A percentile compares a stretch with the other conserved stretches of the same genome.
phyloP scores from a whole-genome alignment of 2,329 filamentous ascomycete species.

The Exophiala calicioides region DNA sequence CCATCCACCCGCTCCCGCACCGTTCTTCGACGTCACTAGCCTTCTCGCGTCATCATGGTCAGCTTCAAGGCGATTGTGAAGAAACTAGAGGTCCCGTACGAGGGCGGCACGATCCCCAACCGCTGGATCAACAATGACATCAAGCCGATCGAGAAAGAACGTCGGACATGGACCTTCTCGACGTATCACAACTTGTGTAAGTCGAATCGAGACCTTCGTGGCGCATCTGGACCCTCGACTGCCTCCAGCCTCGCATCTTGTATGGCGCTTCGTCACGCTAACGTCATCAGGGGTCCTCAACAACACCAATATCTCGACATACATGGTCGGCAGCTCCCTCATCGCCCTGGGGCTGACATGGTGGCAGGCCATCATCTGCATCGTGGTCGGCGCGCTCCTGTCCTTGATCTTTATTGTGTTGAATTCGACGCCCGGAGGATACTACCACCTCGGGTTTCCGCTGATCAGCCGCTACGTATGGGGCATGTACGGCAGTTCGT shows the following conservation, averaged over 20 bases:
- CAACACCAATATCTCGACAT: constrained; percentile 40
- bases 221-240: neutral
- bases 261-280: too few relatives aligned
- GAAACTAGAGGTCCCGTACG: constrained; percentile 31
- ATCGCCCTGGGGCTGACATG: constrained; percentile 67
- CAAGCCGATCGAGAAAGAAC: constrained; percentile 70
- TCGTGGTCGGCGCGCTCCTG: constrained; percentile 76
- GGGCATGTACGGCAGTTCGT: constrained; percentile 83
- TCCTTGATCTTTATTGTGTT: constrained; percentile 61
- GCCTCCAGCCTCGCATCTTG: too few relatives aligned
- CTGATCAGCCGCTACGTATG: constrained; percentile 74
- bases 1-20: neutral
- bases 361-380: constrained; percentile 91
- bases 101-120: constrained; percentile 30
- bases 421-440: constrained; percentile 80
- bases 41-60: constrained; percentile 4
- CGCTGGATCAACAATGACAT: constrained; percentile 53
- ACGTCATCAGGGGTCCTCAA: constrained; percentile 31
- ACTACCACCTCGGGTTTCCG: constrained; percentile 87
- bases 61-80: constrained; percentile 15
- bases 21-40: neutral
- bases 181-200: constrained; percentile 57
- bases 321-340: constrained; percentile 39
- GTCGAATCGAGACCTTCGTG: constrained; percentile 41
- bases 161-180: constrained; percentile 81